A percentile compares a stretch with the other conserved stretches of the same genome.
Evolutionary conservation across 768 basidiomycete species (phyloP).

Genomic region (Crassisporium funariophilum): DNA sequence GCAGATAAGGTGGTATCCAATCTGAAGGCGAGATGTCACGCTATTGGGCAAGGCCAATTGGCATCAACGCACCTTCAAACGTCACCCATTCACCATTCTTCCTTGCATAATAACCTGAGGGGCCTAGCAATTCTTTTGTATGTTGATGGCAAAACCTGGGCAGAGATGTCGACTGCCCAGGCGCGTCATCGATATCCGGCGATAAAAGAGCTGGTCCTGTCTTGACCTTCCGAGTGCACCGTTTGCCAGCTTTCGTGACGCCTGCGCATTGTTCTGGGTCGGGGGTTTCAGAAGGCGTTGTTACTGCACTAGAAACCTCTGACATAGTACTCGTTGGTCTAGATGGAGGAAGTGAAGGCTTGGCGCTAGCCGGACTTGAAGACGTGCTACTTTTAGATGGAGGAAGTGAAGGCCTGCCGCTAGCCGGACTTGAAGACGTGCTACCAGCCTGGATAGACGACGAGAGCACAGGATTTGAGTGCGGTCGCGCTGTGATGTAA

Average conservation of each 20-base stretch:
- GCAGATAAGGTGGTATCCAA: conserved; percentile 71
- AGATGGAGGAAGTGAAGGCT: conserved; percentile 11
- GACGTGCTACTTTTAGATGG: too few relatives aligned
- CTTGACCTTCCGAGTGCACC: conserved; percentile 63
- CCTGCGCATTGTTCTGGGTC: conserved; percentile 58
- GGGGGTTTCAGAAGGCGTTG: conserved; percentile 18
- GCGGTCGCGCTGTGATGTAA: conserved; percentile 28
- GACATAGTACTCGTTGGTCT: conserved; percentile 14
- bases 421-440: too few relatives aligned
- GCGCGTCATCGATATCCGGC: conserved; percentile 29
- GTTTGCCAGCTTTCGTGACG: conserved; percentile 63
- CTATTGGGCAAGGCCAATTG: conserved; percentile 8
- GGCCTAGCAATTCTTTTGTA: conserved; percentile 50
- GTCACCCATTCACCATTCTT: conserved; percentile 53
- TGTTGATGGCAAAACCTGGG: conserved; percentile 70
- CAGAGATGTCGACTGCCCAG: conserved; percentile 28
- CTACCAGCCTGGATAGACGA: too few relatives aligned
- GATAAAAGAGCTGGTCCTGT: conserved; percentile 29
- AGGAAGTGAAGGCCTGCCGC: conserved; percentile 23
- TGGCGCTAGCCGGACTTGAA: conserved; percentile 9
- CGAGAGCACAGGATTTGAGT: conserved; percentile 39
- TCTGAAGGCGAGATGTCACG: conserved; percentile 38
- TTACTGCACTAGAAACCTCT: conserved; percentile 6
- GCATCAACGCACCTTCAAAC: conserved; percentile 51
- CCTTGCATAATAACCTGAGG: conserved; percentile 59